phyloP scores from a whole-genome alignment of 805 yeast species.

The Barnettozyma pratensis region DNA sequence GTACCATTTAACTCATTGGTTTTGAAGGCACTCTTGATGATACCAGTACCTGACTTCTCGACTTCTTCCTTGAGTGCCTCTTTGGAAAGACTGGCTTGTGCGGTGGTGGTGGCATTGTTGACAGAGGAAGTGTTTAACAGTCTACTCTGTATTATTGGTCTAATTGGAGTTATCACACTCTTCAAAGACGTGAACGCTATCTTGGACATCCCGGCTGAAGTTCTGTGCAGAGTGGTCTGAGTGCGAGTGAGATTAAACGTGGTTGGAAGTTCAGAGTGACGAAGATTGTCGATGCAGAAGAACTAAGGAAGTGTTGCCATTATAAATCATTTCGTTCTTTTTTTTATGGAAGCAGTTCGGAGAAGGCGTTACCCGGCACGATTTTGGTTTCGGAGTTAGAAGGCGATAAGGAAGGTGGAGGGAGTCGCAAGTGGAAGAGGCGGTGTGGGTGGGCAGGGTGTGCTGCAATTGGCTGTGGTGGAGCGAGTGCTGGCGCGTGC shows the following conservation, averaged over 20 bases:
- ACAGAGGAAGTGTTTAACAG: slow-evolving; percentile 13
- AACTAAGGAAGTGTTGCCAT: no score
- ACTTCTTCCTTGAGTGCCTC: slow-evolving; percentile 6
- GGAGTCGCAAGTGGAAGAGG: no score
- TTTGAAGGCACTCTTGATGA: slow-evolving; percentile 34
- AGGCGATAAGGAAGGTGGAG: not conserved
- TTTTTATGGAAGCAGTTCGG: not conserved
- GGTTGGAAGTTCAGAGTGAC: no score
- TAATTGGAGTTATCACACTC: slow-evolving; percentile 2
- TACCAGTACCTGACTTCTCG: slow-evolving; percentile 24
- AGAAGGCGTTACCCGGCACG: not conserved
- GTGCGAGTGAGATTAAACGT: no score
- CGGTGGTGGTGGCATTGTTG: slow-evolving; percentile 15
- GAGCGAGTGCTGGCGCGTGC: no score
- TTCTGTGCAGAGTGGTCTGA: no score
- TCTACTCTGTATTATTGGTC: slow-evolving; percentile 6
- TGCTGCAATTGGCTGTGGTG: no score
- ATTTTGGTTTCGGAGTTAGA: not conserved
- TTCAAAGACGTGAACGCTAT: slow-evolving; percentile 1
- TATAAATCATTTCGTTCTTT: not conserved
- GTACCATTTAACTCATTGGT: slow-evolving; percentile 48
- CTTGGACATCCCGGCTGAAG: slow-evolving; percentile 2
- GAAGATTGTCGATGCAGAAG: no score
- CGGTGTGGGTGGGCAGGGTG: no score
- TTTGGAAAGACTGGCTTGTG: slow-evolving; percentile 9